Conservation (phyloP, 257 asterid species). For the Schizonepeta tenuifolia region DNA sequence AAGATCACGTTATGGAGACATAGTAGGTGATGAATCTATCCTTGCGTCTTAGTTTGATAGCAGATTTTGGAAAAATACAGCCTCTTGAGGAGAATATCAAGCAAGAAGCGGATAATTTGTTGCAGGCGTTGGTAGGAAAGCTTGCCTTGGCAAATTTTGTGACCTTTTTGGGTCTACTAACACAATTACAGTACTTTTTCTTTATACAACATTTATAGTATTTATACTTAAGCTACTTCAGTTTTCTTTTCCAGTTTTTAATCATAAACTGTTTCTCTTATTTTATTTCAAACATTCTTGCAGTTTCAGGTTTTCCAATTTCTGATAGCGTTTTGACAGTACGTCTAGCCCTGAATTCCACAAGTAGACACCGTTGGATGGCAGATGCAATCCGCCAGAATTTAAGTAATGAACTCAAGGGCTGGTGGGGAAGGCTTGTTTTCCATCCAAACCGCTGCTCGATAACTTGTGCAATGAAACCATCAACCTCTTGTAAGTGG, state of each 20-base stretch:
- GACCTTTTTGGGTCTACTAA: not conserved
- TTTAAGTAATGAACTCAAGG: constrained; percentile 38
- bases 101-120: not conserved
- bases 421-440: constrained; percentile 64
- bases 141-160: not conserved
- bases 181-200: not conserved
- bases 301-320: constrained; percentile 32
- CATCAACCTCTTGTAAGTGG: constrained; percentile 45
- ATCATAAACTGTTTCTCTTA: not conserved
- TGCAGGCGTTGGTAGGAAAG: not conserved
- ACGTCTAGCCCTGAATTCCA: constrained; percentile 15
- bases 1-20: constrained; percentile 41
- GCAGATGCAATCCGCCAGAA: constrained; percentile 31
- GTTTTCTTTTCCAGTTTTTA: not conserved
- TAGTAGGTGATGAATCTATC: constrained; percentile 34
- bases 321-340: constrained; percentile 24
- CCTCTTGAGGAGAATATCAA: constrained; percentile 9
- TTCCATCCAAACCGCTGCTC: constrained; percentile 44
- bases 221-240: not conserved
- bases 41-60: constrained; percentile 13
- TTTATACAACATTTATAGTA: not conserved
- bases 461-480: constrained; percentile 35
- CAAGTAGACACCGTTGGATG: constrained; percentile 36
- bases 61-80: not conserved
- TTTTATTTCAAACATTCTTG: constrained; percentile 22